Evolutionary conservation across 108 stramenopile genomes (phyloP).

Genomic region (Cyclotella distinguenda): DNA sequence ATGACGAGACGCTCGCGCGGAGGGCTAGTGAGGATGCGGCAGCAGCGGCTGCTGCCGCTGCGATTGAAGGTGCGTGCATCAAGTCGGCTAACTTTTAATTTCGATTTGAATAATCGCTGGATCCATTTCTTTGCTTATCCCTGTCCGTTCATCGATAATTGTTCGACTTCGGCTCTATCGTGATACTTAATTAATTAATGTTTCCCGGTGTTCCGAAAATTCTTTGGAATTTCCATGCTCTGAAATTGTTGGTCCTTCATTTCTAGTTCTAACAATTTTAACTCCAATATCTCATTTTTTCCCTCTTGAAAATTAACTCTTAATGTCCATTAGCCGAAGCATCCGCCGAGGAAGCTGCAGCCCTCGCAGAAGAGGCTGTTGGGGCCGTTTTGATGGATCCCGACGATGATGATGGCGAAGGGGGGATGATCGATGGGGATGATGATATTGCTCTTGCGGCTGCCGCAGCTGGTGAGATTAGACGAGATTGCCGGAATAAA

Average conservation of each 20-base stretch:
- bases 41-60: slow-evolving; percentile 24
- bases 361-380: slow-evolving; percentile 13
- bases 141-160: no score
- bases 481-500: neutral
- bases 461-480: slow-evolving; percentile 16
- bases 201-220: no score
- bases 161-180: no score
- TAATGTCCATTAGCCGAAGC: slow-evolving; percentile 50
- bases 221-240: neutral
- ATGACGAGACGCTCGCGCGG: slow-evolving; percentile 3
- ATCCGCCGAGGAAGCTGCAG: slow-evolving; percentile 44
- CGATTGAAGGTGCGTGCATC: slow-evolving; percentile 5
- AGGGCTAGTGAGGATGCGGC: slow-evolving; percentile 4
- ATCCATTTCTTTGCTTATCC: no score
- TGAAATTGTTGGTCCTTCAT: neutral
- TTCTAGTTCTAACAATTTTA: neutral
- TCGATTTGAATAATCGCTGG: no score
- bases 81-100: no score
- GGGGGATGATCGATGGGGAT: slow-evolving; percentile 1
- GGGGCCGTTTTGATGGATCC: slow-evolving; percentile 20
- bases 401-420: slow-evolving; percentile 5
- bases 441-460: slow-evolving; percentile 35
- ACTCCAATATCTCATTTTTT: neutral
- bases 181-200: no score
- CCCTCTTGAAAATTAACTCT: neutral